Evolutionary conservation across 139 green algal genomes (phyloP).

Genomic region (Chlorella sp.): DNA sequence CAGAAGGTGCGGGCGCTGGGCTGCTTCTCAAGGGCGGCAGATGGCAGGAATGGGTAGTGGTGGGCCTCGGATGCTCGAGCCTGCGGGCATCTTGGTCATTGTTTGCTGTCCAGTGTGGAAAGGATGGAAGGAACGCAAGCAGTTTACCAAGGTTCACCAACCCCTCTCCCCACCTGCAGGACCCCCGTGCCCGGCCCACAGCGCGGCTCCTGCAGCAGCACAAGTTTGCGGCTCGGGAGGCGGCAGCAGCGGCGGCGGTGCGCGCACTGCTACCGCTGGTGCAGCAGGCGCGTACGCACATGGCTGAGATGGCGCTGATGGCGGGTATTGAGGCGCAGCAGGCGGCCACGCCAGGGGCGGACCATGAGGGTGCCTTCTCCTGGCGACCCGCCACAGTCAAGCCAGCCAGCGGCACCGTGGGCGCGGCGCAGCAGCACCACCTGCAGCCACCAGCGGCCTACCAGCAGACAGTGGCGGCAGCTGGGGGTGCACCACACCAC

Average conservation of each 20-base stretch:
- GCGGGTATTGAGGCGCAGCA: slow-evolving; percentile 30
- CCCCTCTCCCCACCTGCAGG: slow-evolving; percentile 46
- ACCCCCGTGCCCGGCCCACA: slow-evolving; percentile 72
- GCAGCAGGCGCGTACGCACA: slow-evolving; percentile 13
- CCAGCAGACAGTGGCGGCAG: slow-evolving; percentile 16
- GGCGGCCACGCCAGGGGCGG: not conserved
- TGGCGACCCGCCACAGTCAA: not conserved
- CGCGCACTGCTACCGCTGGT: slow-evolving; percentile 56
- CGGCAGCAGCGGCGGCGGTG: slow-evolving; percentile 18
- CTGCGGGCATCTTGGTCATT: too few species aligned
- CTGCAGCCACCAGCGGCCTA: not conserved
- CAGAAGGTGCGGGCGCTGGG: slow-evolving; percentile 87
- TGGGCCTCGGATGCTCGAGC: too few species aligned
- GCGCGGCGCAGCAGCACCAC: slow-evolving; percentile 6
- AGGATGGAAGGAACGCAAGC: too few species aligned
- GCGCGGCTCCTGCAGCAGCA: slow-evolving; percentile 72
- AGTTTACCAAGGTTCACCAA: too few species aligned
- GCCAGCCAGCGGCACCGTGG: not conserved
- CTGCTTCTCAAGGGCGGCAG: too few species aligned
- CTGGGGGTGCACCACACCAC: not conserved
- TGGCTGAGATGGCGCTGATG: slow-evolving; percentile 35
- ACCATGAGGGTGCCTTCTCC: slow-evolving; percentile 17
- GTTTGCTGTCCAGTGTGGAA: too few species aligned
- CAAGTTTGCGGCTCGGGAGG: slow-evolving; percentile 50
- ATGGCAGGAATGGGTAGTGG: too few species aligned